These are phyloP conservation scores for Cryphonectria radicalis DNA, from an alignment of 2,329 filamentous ascomycete species.

Conservation along the genomic window DNA sequence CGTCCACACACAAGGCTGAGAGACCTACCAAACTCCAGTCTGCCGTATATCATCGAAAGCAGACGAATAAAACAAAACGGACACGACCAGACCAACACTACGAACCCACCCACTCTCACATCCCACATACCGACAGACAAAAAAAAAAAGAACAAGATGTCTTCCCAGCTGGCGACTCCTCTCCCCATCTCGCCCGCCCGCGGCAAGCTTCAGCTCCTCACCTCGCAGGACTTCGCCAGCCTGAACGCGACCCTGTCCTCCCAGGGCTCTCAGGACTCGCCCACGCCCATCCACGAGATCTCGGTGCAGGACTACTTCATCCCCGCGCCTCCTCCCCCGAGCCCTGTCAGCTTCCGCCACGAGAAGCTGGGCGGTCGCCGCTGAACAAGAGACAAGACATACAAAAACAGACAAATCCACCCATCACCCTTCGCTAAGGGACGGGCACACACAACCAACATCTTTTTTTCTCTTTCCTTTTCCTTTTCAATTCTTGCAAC, in stretches of 20 bases:
- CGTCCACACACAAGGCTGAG: constrained; percentile 10
- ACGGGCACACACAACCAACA: neutral
- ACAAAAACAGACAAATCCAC: neutral
- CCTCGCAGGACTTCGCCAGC: constrained; percentile 56
- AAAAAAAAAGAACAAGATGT: constrained; percentile 43
- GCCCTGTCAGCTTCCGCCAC: constrained; percentile 62
- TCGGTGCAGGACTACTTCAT: constrained; percentile 65
- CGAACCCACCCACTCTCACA: neutral
- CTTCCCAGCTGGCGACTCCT: constrained; percentile 50
- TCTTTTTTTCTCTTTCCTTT: neutral
- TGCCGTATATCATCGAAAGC: neutral
- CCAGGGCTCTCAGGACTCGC: constrained; percentile 46
- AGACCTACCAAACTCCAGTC: neutral
- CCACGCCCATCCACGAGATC: constrained; percentile 55
- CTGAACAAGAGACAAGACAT: constrained; percentile 3
- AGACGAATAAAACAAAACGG: neutral
- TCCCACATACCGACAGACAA: neutral
- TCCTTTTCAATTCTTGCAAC: neutral
- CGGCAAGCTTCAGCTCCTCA: constrained; percentile 50
- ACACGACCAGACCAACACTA: constrained; percentile 8
- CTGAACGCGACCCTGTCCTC: constrained; percentile 56
- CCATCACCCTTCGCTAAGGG: neutral
- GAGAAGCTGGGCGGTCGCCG: constrained; percentile 22
- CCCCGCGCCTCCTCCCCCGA: constrained; percentile 67
- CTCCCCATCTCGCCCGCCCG: constrained; percentile 53